phyloP scores from a whole-genome alignment of 1,284 basidiomycete genomes.

The Phaffia rhodozyma region DNA sequence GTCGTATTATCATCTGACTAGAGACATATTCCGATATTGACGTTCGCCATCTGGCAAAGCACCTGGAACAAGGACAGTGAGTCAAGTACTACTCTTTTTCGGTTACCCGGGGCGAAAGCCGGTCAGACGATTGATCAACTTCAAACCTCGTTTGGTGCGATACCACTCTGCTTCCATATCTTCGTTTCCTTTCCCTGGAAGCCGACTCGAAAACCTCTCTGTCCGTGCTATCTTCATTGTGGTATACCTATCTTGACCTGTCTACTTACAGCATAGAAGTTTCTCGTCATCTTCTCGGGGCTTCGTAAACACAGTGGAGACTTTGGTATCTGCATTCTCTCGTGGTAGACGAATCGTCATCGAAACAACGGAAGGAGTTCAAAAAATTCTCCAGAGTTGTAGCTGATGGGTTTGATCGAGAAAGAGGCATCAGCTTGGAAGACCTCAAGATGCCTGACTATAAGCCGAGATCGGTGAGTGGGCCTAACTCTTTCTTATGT shows the following conservation, averaged over 20 bases:
- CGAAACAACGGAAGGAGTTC: conserved; percentile 1
- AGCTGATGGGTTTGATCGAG: not conserved
- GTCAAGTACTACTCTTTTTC: not conserved
- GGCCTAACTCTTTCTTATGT: no score
- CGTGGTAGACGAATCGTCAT: not conserved
- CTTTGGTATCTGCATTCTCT: conserved; percentile 3
- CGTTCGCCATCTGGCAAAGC: no score
- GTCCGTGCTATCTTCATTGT: not conserved
- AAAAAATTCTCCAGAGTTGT: conserved; percentile 1
- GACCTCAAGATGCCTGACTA: conserved; percentile 1
- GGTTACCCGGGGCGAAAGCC: not conserved
- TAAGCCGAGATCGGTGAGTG: not conserved
- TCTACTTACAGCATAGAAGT: not conserved
- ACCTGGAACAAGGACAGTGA: no score
- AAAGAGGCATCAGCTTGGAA: not conserved
- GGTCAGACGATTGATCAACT: not conserved
- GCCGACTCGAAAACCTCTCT: conserved; percentile 2
- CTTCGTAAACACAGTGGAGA: not conserved
- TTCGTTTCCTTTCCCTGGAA: not conserved
- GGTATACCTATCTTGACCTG: not conserved
- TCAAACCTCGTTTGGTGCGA: not conserved
- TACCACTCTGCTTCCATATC: not conserved
- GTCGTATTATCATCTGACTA: no score
- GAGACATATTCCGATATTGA: no score
- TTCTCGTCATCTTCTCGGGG: not conserved